Base-by-base conservation (phyloP, 2,329 filamentous ascomycete species). In the Botryosphaeria dothidea region DNA sequence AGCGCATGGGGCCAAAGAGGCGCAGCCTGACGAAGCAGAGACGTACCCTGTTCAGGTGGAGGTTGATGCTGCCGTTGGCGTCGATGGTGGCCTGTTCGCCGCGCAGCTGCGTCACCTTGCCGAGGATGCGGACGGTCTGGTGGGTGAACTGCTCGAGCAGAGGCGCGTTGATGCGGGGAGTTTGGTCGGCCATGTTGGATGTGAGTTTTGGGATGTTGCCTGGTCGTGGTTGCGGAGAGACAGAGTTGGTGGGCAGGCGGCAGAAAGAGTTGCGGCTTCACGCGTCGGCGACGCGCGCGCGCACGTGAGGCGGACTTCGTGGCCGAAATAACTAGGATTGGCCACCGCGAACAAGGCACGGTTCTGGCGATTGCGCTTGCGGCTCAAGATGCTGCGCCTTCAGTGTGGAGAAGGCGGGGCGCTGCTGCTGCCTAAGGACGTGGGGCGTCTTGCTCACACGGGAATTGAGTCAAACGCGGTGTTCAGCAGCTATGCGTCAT, bases 51-150 rank as follows among this genome's bases (percentile, higher is more conserved):
- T 92, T 93, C 69, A 98, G 77, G 19, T 90, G 81, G 1, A 92
- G 83, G 0, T 88, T 91, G 27, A 97, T 86, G 23, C 88, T 85
- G 0, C 94, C 94, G 2, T 83, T 90, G 5, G 92, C 90, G 65
- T 97, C 92, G 31, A 98, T 85, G 5, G 88, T 87, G 0, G 93
- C 94, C 58, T 86, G 85, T 61, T 95, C 91, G 69, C 93, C 93
- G 60, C 89, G 89, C 25, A 98, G 83, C 72, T 95, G 89, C 3
- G 87, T 86, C 52, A 98, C 93, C 72, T 90, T 93, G 72, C 95
- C 95, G 4, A 96, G 84, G 64, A 98, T 83, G 71, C 93, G 93
- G 68, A 98, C 91, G 67, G 91, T 91, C 69, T 87, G 81, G 74
- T 85, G 79, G 57, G 80, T 78, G 80, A 93, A 96, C 73, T 84